Percentiles rank a stretch among this genome's conserved stretches.
These are phyloP conservation scores for Diaporthe vexans DNA, from an alignment of 2,329 filamentous ascomycete species.

Conservation along the genomic window DNA sequence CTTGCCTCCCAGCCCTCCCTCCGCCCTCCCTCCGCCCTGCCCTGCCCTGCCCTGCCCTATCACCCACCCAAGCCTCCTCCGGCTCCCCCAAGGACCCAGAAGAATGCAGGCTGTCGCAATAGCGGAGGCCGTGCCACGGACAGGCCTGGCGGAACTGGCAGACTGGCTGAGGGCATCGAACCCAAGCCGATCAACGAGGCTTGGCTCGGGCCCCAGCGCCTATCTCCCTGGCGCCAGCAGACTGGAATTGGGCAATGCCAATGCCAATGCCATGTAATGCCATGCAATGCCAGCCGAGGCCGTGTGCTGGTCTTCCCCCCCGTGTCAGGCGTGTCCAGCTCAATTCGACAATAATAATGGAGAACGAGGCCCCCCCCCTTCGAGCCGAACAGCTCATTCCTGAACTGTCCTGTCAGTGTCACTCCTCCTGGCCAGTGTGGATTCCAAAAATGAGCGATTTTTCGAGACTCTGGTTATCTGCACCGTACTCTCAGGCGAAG, in stretches of 20 bases:
- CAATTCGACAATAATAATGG: conserved; percentile 30
- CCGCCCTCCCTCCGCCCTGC: background rate
- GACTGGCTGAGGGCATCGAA: conserved; percentile 19
- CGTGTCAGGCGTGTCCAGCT: background rate
- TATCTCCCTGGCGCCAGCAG: conserved; percentile 20
- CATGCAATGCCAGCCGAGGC: conserved; percentile 27
- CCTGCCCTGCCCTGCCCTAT: too few relatives aligned
- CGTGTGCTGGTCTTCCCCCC: background rate
- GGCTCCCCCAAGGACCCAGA: conserved; percentile 3
- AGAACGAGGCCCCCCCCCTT: background rate
- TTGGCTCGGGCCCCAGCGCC: conserved; percentile 21
- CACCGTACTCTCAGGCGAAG: too few relatives aligned
- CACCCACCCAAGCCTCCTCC: background rate
- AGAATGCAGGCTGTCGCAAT: conserved; percentile 21
- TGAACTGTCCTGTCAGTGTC: conserved; percentile 4
- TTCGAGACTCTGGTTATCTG: conserved; percentile 6
- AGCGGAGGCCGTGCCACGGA: conserved; percentile 22
- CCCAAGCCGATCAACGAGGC: conserved; percentile 16
- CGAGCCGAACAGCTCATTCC: conserved; percentile 29
- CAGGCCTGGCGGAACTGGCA: background rate
- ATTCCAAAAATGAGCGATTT: conserved; percentile 35
- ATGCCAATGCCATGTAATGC: conserved; percentile 18
- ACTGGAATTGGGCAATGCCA: conserved; percentile 31
- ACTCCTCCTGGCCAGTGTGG: conserved; percentile 27
- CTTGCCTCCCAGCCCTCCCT: background rate